A percentile compares a stretch with the other conserved stretches of the same genome.
Conservation (phyloP, 371 early-diverging fungal genomes). For the Mucor lusitanicus region DNA sequence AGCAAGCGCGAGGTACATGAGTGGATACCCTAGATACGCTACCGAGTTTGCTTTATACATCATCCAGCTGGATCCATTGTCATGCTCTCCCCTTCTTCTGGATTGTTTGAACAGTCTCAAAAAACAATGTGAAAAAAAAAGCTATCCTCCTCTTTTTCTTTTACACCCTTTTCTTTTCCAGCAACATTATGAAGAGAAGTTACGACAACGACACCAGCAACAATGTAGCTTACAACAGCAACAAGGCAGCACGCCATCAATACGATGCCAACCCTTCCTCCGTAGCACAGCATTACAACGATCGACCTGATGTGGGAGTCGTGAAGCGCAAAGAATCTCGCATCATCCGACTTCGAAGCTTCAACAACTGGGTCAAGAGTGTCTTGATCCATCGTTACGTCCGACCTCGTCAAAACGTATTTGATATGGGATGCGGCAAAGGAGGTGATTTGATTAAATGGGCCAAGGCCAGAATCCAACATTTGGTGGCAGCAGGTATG, state of each 20-base stretch:
- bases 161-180: neutral
- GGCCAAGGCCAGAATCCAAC: conserved; percentile 70
- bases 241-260: neutral
- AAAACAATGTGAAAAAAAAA: neutral
- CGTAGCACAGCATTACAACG: conserved; percentile 95
- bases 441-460: conserved; percentile 99
- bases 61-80: no score
- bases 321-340: conserved; percentile 77
- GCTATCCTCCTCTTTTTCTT: conserved; percentile 6
- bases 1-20: no score
- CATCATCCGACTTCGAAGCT: conserved; percentile 85
- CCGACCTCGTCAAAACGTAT: conserved; percentile 53
- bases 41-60: no score
- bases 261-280: conserved; percentile 14
- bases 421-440: conserved; percentile 99
- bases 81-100: no score
- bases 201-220: neutral
- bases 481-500: conserved; percentile 74
- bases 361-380: conserved; percentile 98
- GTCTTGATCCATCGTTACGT: conserved; percentile 80
- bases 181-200: conserved; percentile 11
- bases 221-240: neutral
- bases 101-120: neutral
- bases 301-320: conserved; percentile 77
- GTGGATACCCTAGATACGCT: neutral